Conservation (phyloP, 768 basidiomycete genomes). For the Tricholoma matsutake region DNA sequence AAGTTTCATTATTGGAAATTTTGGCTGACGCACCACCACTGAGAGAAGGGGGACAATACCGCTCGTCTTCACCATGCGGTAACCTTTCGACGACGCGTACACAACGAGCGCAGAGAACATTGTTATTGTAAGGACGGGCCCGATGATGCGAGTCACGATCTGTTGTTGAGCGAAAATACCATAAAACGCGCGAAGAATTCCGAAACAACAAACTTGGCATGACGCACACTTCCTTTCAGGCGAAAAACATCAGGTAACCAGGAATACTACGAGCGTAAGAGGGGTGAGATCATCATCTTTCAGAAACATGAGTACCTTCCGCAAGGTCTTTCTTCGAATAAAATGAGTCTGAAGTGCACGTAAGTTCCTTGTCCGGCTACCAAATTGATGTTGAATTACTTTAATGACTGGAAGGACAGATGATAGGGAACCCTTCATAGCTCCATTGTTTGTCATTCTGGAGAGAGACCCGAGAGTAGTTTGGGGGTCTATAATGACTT, state of each 20-base stretch:
- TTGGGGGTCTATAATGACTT: too few species aligned
- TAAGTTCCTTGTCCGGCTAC: not conserved
- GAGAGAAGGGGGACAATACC: conserved; percentile 85
- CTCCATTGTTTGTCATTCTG: conserved; percentile 17
- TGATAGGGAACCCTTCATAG: conserved; percentile 28
- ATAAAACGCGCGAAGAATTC: conserved; percentile 1
- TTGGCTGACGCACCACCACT: conserved; percentile 68
- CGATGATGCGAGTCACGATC: conserved; percentile 70
- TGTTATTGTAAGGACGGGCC: conserved; percentile 84
- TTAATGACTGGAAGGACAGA: conserved; percentile 28
- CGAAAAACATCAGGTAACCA: conserved; percentile 90
- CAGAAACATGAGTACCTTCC: conserved; percentile 38
- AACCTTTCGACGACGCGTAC: conserved; percentile 56
- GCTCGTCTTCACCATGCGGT: conserved; percentile 66
- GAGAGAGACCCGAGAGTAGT: not conserved
- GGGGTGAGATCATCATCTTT: not conserved
- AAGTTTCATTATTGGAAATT: not conserved
- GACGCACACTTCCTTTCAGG: conserved; percentile 74
- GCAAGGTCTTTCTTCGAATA: conserved; percentile 50
- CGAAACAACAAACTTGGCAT: not conserved
- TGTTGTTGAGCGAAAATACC: conserved; percentile 25
- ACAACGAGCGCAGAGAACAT: conserved; percentile 63
- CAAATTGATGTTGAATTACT: conserved; percentile 13
- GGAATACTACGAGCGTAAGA: conserved; percentile 53
- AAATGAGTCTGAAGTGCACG: conserved; percentile 30